Evolutionary conservation across 2,329 filamentous ascomycete genomes (phyloP), one percentile per base, ranked within the genome.

Genomic region (Lecanicillium sp.): DNA sequence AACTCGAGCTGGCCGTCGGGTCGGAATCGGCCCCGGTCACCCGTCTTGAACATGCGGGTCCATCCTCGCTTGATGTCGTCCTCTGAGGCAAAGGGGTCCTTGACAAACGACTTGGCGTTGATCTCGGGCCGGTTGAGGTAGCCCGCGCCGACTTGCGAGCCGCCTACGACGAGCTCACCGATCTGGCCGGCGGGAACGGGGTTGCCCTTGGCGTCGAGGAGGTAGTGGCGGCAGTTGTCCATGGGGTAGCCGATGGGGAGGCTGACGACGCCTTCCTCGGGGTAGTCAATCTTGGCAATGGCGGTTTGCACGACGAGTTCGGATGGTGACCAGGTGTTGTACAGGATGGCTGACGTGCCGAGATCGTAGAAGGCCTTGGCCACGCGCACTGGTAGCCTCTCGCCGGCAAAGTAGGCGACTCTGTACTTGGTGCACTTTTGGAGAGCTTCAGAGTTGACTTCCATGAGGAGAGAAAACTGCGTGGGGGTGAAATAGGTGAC

Each of bases 131-230:
- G 27, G 28, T 31, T 19, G 17, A 37, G 15, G 15, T 37, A 37
- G 14, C 28, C 36, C 18, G 18, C 13, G 13, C 36, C 28, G 15
- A 37, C 36, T 33, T 69, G 64, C 2, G 61, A 52, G 4, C 68
- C 68, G 2, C 65, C 59, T 4, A 67, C 49, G 28, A 55, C 60
- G 4, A 71, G 53, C 45, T 71, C 60, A 4, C 67, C 67, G 18
- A 62, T 50, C 2, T 61, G 54, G 1, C 62, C 64, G 0, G 45
- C 46, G 4, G 64, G 61, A 0, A 58, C 42, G 4, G 77, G 54
- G 1, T 69, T 49, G 15, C 49, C 46, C 5, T 53, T 44, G 5
- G 40, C 31, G 41, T 64, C 57, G 3, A 69, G 51, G 5, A 69
- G 57, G 44, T 69, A 68, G 10, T 63, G 46, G 9, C 60, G 50